These are phyloP conservation scores for Crotalaria pallida DNA, from an alignment of 306 rosid species.

Conservation along the genomic window DNA sequence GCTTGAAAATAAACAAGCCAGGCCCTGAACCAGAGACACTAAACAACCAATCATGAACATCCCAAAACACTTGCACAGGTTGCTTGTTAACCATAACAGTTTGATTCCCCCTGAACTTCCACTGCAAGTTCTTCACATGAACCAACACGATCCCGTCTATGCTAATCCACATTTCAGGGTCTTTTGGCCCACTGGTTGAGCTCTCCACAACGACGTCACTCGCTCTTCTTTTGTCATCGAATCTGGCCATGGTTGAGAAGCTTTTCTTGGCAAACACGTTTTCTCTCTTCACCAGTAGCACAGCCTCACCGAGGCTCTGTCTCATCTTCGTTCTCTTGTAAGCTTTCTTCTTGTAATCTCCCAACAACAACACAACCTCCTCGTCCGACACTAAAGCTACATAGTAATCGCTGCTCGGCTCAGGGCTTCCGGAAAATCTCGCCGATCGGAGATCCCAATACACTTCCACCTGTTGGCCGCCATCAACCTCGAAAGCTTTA, in stretches of 20 bases:
- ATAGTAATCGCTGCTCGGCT: conserved; percentile 64
- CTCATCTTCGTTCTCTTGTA: conserved; percentile 65
- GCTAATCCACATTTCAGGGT: conserved; percentile 96
- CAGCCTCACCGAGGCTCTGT: conserved; percentile 43
- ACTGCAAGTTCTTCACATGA: conserved; percentile 79
- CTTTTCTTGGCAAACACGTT: conserved; percentile 74
- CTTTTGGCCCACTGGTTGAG: conserved; percentile 44
- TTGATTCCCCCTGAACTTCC: conserved; percentile 91
- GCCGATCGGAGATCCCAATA: conserved; percentile 83
- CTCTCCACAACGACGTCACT: conserved; percentile 81
- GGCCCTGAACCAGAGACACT: conserved; percentile 50
- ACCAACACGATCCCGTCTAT: conserved; percentile 76
- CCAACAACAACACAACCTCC: conserved; percentile 60
- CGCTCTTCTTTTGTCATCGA: conserved; percentile 54
- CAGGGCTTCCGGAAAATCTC: conserved; percentile 53
- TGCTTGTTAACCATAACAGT: conserved; percentile 53
- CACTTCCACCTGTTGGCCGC: conserved; percentile 49
- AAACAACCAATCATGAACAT: conserved; percentile 86
- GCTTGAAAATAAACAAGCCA: conserved; percentile 78
- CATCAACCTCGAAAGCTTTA: conserved; percentile 58
- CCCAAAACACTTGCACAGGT: conserved; percentile 78
- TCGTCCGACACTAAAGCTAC: conserved; percentile 58
- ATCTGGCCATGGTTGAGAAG: conserved; percentile 56
- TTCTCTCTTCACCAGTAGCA: conserved; percentile 55
- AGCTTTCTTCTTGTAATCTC: conserved; percentile 71